phyloP scores from a whole-genome alignment of 352 stramenopile genomes.

The Pythium brachiatum region DNA sequence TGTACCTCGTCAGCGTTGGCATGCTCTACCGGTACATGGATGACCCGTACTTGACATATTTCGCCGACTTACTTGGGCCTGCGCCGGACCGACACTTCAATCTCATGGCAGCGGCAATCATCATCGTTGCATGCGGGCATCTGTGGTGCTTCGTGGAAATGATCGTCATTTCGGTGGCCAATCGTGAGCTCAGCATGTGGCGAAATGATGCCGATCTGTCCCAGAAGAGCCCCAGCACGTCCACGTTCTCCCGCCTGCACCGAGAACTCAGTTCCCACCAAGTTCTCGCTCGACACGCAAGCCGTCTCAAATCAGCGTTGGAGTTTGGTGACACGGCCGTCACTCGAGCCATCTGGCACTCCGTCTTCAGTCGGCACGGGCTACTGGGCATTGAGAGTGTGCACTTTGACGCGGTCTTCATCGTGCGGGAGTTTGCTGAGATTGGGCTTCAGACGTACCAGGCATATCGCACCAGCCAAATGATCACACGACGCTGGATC shows the following conservation, averaged over 20 bases:
- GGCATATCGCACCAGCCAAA: not conserved
- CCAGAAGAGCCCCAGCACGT: not conserved
- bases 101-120: constrained; percentile 8
- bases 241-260: not conserved
- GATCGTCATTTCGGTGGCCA: not conserved
- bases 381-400: constrained; percentile 18
- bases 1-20: constrained; percentile 14
- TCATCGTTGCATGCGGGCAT: constrained; percentile 4
- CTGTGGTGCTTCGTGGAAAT: not conserved
- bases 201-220: not conserved
- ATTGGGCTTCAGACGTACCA: constrained; percentile 10
- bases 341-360: not conserved
- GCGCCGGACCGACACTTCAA: constrained; percentile 15
- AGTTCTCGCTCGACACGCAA: not conserved
- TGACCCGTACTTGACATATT: constrained; percentile 25
- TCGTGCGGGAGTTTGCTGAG: constrained; percentile 12
- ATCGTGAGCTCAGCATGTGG: not conserved
- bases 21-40: constrained; percentile 24
- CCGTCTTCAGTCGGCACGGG: constrained; percentile 8
- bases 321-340: not conserved
- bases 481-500: constrained; percentile 16
- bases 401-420: constrained; percentile 15
- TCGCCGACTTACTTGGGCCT: constrained; percentile 24
- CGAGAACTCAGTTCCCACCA: not conserved
- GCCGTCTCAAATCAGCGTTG: not conserved